Base-by-base conservation (phyloP, 2,329 filamentous ascomycete genomes). In the Penicillium glabrum region DNA sequence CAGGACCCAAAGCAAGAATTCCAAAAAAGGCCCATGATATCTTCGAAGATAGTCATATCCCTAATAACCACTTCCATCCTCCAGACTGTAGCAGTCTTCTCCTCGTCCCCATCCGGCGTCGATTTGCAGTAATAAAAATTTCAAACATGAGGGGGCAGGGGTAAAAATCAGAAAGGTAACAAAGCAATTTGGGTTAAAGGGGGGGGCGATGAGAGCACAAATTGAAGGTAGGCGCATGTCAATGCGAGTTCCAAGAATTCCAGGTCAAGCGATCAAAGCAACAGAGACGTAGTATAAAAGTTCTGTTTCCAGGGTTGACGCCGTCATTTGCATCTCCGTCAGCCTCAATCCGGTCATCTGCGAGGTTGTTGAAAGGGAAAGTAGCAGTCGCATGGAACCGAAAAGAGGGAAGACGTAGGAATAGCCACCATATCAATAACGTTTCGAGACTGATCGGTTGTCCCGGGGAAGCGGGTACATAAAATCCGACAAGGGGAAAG, bases 371-470 rank as follows among this genome's bases (percentile, higher is more conserved):
- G 44, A 53, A 43, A 46, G 33, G 58, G 33, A 58, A 60, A 46
- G 49, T 39, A 41, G 59, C 54, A 51, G 43, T 60, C 63, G 60
- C 59, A 57, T 59, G 57, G 46, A 56, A 45, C 62, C 62, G 62
- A 63, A 47, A 41, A 35, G 24, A 64, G 63, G 59, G 37, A 65
- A 68, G 66, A 72, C 65, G 57, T 67, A 67, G 62, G 41, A 66
- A 72, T 72, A 71, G 70, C 71, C 71, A 68, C 67, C 67, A 63
- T 61, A 61, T 70, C 61, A 67, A 60, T 43, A 64, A 59, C 67
- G 69, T 68, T 72, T 70, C 65, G 65, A 68, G 54, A 64, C 61
- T 62, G 52, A 66, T 60, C 65, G 57, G 61, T 46, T 64, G 58
- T 59, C 61, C 61, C 61, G 46, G 45, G 35, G 50, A 39, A 59